Percentiles rank a stretch among this genome's conserved stretches.
phyloP scores from a whole-genome alignment of 768 basidiomycete genomes.

The Leccinum incarnatum region DNA sequence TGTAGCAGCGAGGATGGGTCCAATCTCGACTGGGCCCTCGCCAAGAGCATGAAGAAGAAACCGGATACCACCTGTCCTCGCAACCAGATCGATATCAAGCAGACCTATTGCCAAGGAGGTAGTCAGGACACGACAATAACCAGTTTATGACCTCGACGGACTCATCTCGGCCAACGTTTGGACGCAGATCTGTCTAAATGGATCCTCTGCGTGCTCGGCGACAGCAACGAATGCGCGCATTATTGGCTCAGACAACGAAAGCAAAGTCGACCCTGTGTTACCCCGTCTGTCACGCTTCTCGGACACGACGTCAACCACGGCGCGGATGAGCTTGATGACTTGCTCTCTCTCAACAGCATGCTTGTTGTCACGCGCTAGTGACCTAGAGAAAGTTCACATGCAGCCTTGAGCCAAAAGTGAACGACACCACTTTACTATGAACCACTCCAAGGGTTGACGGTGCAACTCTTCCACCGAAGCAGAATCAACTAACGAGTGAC shows the following conservation, averaged over 20 bases:
- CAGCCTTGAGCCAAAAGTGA: not conserved
- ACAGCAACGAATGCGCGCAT: constrained; percentile 90
- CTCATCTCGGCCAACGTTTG: constrained; percentile 90
- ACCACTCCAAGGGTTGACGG: constrained; percentile 77
- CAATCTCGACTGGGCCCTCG: constrained; percentile 86
- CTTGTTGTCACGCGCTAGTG: constrained; percentile 82
- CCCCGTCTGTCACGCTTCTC: constrained; percentile 45
- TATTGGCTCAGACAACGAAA: constrained; percentile 70
- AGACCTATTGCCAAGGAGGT: constrained; percentile 53
- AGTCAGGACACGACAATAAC: constrained; percentile 10
- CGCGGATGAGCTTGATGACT: constrained; percentile 83
- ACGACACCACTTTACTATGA: constrained; percentile 74
- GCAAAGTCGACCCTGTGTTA: constrained; percentile 39
- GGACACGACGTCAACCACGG: constrained; percentile 75
- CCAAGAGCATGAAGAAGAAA: constrained; percentile 82
- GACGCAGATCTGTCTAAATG: constrained; percentile 76
- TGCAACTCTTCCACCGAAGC: constrained; percentile 67
- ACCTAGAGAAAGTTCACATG: constrained; percentile 42
- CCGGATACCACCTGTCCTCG: constrained; percentile 79
- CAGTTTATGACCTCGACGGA: constrained; percentile 37
- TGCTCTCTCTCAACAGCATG: constrained; percentile 87
- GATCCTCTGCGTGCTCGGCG: constrained; percentile 90
- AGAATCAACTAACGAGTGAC: constrained; percentile 71
- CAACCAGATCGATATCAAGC: constrained; percentile 81
- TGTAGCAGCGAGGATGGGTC: constrained; percentile 71